Percentiles rank a stretch among this genome's conserved stretches.
phyloP scores from a whole-genome alignment of 306 rosid genomes.

The Gastrolobium bilobum region DNA sequence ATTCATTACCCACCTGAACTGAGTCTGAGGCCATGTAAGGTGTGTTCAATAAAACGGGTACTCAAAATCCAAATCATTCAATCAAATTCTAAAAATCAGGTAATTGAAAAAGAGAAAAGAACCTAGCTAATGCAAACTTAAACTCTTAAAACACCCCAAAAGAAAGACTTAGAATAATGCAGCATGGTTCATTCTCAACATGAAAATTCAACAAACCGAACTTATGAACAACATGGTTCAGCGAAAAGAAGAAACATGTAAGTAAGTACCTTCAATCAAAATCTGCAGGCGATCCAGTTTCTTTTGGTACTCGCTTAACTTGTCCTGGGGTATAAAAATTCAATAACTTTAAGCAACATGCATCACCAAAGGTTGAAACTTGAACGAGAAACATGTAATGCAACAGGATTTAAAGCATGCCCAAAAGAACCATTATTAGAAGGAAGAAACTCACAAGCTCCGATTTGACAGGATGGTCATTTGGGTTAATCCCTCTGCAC shows the following conservation, averaged over 20 bases:
- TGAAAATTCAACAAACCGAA: conserved; percentile 14
- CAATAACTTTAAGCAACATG: conserved; percentile 14
- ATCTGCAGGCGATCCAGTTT: conserved; percentile 65
- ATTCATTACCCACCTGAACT: conserved; percentile 59
- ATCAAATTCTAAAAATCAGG: conserved; percentile 37
- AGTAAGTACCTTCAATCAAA: conserved; percentile 70
- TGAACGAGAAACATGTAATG: conserved; percentile 26
- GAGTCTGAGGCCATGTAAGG: conserved; percentile 64
- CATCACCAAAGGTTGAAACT: conserved; percentile 41
- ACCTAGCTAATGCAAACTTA: conserved; percentile 35
- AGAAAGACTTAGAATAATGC: neutral
- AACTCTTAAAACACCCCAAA: conserved; percentile 22
- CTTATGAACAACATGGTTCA: neutral
- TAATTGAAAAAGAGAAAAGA: conserved; percentile 13
- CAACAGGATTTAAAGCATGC: conserved; percentile 1
- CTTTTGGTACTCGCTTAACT: conserved; percentile 68
- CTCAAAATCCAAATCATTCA: conserved; percentile 45
- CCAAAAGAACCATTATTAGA: conserved; percentile 3
- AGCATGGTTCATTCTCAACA: conserved; percentile 12
- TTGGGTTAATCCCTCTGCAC: conserved; percentile 80
- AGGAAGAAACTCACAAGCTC: conserved; percentile 77
- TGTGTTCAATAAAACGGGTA: conserved; percentile 64
- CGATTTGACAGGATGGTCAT: conserved; percentile 72
- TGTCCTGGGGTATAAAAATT: conserved; percentile 63
- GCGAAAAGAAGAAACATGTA: conserved; percentile 20